Evolutionary conservation across 2,329 filamentous ascomycete genomes (phyloP).

Genomic region (Fusarium setosum): DNA sequence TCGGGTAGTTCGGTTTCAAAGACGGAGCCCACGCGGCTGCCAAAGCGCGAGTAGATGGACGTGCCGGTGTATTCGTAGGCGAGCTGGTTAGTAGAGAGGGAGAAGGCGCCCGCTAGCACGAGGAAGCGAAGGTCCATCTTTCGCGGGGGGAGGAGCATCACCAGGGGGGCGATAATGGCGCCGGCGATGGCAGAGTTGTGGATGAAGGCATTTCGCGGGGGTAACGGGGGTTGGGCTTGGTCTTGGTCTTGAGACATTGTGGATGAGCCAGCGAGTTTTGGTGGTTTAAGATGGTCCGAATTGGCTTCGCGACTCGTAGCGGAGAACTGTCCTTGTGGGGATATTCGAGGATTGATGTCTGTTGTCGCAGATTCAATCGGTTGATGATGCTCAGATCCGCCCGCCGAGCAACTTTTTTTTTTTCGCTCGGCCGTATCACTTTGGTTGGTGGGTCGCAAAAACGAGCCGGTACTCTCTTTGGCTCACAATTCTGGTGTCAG

Average conservation of each 20-base stretch:
- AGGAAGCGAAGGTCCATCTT: constrained; percentile 62
- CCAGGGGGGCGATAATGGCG: constrained; percentile 59
- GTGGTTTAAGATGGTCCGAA: not conserved
- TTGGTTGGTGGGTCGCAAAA: not conserved
- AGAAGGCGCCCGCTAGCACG: constrained; percentile 61
- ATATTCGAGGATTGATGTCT: not conserved
- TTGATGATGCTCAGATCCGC: constrained; percentile 22
- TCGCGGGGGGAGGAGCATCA: constrained; percentile 63
- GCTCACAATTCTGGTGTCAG: not conserved
- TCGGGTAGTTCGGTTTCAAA: constrained; percentile 68
- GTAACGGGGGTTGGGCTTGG: constrained; percentile 42
- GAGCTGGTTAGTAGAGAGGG: constrained; percentile 66
- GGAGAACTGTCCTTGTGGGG: not conserved
- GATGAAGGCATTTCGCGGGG: constrained; percentile 50
- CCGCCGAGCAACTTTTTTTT: constrained; percentile 24
- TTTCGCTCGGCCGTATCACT: not conserved
- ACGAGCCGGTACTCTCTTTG: constrained; percentile 3
- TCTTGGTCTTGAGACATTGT: constrained; percentile 45
- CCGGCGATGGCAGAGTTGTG: constrained; percentile 62
- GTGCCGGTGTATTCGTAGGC: constrained; percentile 67
- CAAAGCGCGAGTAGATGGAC: constrained; percentile 62
- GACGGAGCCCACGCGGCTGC: constrained; percentile 55
- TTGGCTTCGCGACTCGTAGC: not conserved
- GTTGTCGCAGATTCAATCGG: constrained; percentile 10
- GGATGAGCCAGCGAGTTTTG: not conserved